Conservation (phyloP, 1,139 yeast genomes). For the Pneumocystis carinii region DNA sequence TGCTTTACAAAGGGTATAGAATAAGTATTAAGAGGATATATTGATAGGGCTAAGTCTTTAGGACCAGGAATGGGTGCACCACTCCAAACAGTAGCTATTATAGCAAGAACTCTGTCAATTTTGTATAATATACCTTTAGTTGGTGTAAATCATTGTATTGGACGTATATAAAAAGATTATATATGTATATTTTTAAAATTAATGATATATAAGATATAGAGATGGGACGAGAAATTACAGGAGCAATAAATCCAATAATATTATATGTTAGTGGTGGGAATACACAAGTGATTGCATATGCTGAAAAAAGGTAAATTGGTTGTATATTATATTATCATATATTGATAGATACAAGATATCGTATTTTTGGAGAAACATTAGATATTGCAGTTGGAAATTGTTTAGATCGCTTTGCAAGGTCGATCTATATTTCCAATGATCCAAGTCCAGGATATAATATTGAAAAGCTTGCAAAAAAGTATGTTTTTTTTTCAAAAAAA, state of each 20-base stretch:
- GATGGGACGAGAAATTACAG: slow-evolving; percentile 97
- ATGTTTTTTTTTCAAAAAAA: slow-evolving; percentile 15
- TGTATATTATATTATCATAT: background rate
- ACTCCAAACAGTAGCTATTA: slow-evolving; percentile 76
- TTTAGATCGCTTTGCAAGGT: slow-evolving; percentile 86
- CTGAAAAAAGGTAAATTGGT: slow-evolving; percentile 44
- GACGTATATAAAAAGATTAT: slow-evolving; percentile 30
- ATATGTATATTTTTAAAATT: background rate
- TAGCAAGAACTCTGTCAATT: slow-evolving; percentile 73
- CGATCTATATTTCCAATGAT: slow-evolving; percentile 70
- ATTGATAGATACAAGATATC: slow-evolving; percentile 28
- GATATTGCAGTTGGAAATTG: slow-evolving; percentile 97
- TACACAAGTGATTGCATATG: slow-evolving; percentile 94
- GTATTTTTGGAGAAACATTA: slow-evolving; percentile 92
- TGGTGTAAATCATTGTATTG: slow-evolving; percentile 94
- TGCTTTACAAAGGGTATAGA: slow-evolving; percentile 37
- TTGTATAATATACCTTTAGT: slow-evolving; percentile 74
- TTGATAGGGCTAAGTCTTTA: slow-evolving; percentile 25
- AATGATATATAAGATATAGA: slow-evolving; percentile 42
- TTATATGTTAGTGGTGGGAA: slow-evolving; percentile 95
- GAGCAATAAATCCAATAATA: slow-evolving; percentile 89
- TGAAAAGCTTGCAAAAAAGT: slow-evolving; percentile 73
- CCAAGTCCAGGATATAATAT: slow-evolving; percentile 98
- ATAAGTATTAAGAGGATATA: no score
- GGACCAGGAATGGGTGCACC: slow-evolving; percentile 99